Percentiles rank a stretch among this genome's conserved stretches.
These are phyloP conservation scores for Filobasidium uniguttulatum DNA, from an alignment of 1,284 basidiomycete genomes.

Conservation along the genomic window DNA sequence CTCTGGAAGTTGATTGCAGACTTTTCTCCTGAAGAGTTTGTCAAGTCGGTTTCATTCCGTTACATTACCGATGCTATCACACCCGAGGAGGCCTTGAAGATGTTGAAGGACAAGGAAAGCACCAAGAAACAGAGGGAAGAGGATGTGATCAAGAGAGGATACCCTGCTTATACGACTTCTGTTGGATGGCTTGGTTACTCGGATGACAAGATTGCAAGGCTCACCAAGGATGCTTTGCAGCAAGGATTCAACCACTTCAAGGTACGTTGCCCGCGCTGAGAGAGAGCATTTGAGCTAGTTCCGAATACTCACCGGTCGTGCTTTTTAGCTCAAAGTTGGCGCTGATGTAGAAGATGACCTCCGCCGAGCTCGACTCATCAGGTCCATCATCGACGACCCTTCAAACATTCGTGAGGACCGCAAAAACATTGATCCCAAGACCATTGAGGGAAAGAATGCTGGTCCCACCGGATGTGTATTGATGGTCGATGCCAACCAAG, in stretches of 20 bases:
- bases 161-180: conserved; percentile 88
- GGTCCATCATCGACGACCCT: conserved; percentile 86
- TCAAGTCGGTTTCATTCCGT: conserved; percentile 66
- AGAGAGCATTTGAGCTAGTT: neutral
- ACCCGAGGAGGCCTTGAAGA: conserved; percentile 67
- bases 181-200: conserved; percentile 86
- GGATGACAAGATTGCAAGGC: conserved; percentile 75
- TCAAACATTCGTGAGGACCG: conserved; percentile 35
- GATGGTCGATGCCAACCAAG: conserved; percentile 93
- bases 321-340: conserved; percentile 74
- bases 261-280: conserved; percentile 21
- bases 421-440: conserved; percentile 49
- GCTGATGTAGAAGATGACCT: conserved; percentile 67
- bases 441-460: conserved; percentile 73
- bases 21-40: conserved; percentile 61
- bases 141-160: conserved; percentile 52
- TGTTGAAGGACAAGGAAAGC: conserved; percentile 62
- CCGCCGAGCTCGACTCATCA: conserved; percentile 71
- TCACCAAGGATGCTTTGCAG: conserved; percentile 71
- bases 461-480: conserved; percentile 83
- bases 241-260: conserved; percentile 92
- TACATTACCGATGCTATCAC: conserved; percentile 92
- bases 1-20: conserved; percentile 45
- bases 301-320: neutral
- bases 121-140: conserved; percentile 65